Conservation (phyloP, 108 stramenopile species). For the Cyclotella sp. region DNA sequence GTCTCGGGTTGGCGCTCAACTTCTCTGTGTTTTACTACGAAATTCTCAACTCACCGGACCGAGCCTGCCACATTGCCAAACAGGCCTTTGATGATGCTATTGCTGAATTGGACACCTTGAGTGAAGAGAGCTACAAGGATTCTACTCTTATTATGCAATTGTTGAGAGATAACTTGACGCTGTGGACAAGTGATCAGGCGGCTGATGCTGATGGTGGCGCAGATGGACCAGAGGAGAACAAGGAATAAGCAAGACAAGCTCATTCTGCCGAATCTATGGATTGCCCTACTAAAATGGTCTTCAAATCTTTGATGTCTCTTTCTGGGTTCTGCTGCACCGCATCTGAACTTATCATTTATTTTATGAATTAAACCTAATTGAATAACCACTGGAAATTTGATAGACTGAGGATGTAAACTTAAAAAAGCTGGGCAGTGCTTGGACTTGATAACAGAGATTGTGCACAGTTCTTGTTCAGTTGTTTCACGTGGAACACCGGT, state of each 20-base stretch:
- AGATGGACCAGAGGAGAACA: constrained; percentile 59
- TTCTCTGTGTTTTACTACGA: constrained; percentile 99
- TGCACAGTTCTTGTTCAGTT: too few relatives aligned
- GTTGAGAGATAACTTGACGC: constrained; percentile 99
- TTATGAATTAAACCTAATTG: constrained; percentile 5
- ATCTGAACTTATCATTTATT: constrained; percentile 5
- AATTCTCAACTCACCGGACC: constrained; percentile 97
- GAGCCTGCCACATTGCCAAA: constrained; percentile 97
- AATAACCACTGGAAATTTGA: too few relatives aligned
- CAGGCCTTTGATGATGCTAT: constrained; percentile 99
- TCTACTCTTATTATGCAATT: constrained; percentile 99
- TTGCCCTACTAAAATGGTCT: background rate
- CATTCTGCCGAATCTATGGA: background rate
- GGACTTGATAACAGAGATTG: too few relatives aligned
- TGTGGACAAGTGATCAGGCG: constrained; percentile 99
- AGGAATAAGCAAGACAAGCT: constrained; percentile 20
- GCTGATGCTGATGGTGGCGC: constrained; percentile 73
- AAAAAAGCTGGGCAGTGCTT: too few relatives aligned
- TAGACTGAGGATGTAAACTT: too few relatives aligned
- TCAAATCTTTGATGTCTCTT: background rate
- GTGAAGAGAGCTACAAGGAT: constrained; percentile 99
- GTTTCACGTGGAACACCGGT: too few relatives aligned
- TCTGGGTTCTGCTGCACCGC: background rate
- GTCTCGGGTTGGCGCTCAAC: constrained; percentile 99
- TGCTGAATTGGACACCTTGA: constrained; percentile 99